Conservation (phyloP, 495 filamentous ascomycete species). For the Penicillium waksmanii region DNA sequence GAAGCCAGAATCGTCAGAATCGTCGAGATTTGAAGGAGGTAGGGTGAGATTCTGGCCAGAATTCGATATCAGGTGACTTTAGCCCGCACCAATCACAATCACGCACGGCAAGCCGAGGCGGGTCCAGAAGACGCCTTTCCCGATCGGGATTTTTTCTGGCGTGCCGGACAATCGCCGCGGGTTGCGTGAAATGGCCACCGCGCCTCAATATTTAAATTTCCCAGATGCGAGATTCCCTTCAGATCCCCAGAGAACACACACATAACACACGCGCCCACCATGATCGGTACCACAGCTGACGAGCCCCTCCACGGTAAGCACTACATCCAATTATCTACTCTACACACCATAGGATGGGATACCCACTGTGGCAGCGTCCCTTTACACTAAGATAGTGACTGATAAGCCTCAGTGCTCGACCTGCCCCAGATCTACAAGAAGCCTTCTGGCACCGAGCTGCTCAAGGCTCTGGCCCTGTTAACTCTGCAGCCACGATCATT, state of each 20-base stretch:
- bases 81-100: no score
- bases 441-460: slow-evolving; percentile 50
- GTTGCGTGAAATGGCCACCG: slow-evolving; percentile 9
- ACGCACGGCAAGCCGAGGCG: slow-evolving; percentile 27
- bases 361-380: no score
- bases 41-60: no score
- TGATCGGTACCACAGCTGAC: slow-evolving; percentile 44
- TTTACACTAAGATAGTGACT: slow-evolving; percentile 33
- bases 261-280: slow-evolving; percentile 18
- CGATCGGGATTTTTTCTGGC: slow-evolving; percentile 44
- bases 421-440: slow-evolving; percentile 56
- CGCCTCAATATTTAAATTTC: not conserved
- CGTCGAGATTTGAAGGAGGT: no score
- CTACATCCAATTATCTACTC: slow-evolving; percentile 7
- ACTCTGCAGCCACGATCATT: slow-evolving; percentile 46
- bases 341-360: not conserved
- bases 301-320: slow-evolving; percentile 51
- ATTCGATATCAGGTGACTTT: no score
- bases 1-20: no score
- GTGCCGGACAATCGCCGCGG: slow-evolving; percentile 16
- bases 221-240: slow-evolving; percentile 4
- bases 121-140: slow-evolving; percentile 44
- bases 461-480: slow-evolving; percentile 49
- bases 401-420: slow-evolving; percentile 55
- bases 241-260: not conserved